These are phyloP conservation scores for Diddensiella transvaalensis DNA, from an alignment of 805 yeast species.

Conservation along the genomic window DNA sequence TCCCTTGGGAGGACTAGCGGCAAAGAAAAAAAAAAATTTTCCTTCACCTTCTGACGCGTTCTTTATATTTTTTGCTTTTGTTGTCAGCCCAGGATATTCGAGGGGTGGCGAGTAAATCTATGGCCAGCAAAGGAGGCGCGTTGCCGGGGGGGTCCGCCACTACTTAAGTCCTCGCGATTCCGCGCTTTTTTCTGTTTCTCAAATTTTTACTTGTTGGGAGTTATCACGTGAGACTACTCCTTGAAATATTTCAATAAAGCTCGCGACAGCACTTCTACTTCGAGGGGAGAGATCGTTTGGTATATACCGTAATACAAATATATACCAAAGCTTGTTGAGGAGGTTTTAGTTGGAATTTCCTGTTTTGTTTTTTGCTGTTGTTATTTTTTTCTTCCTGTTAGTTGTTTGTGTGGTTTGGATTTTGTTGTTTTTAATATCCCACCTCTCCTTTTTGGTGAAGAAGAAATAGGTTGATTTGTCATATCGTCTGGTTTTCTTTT, in stretches of 20 bases:
- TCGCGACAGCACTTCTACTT: too few relatives aligned
- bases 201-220: not conserved
- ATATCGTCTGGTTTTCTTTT: too few relatives aligned
- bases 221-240: conserved; percentile 1
- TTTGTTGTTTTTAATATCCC: not conserved
- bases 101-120: not conserved
- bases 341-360: not conserved
- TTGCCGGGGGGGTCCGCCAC: conserved; percentile 5
- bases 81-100: not conserved
- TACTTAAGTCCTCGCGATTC: conserved; percentile 2
- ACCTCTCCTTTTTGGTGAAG: not conserved
- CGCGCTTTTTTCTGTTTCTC: not conserved
- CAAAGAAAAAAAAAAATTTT: too few relatives aligned
- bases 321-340: too few relatives aligned
- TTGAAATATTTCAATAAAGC: not conserved
- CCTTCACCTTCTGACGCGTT: too few relatives aligned
- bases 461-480: too few relatives aligned
- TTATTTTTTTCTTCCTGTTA: not conserved
- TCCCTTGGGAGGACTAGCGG: too few relatives aligned
- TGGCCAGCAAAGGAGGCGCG: not conserved
- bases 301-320: not conserved
- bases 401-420: not conserved
- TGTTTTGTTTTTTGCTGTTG: not conserved
- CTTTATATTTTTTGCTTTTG: not conserved
- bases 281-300: not conserved